phyloP scores from a whole-genome alignment of 2,329 filamentous ascomycete species.

The Fusarium torreyae region DNA sequence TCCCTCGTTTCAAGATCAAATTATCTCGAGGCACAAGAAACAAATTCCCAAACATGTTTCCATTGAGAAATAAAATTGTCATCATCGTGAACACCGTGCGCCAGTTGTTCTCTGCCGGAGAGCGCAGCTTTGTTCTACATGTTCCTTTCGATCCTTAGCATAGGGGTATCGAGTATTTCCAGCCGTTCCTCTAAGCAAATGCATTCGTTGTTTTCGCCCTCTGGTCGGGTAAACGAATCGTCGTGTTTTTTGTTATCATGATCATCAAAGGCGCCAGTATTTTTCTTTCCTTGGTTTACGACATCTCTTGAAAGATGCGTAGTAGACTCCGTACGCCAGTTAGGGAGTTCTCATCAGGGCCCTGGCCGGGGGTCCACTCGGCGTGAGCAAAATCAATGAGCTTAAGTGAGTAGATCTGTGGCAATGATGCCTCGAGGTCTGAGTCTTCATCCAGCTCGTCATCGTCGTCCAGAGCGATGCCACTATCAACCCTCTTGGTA shows the following conservation, averaged over 20 bases:
- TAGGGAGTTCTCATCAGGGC: conserved; percentile 88
- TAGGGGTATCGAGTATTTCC: conserved; percentile 48
- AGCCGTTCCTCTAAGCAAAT: conserved; percentile 46
- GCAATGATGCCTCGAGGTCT: conserved; percentile 61
- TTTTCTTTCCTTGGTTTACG: conserved; percentile 48
- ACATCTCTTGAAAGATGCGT: conserved; percentile 79
- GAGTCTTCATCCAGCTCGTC: conserved; percentile 66
- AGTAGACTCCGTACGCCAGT: conserved; percentile 80
- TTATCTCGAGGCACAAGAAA: neutral
- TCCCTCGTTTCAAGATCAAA: neutral
- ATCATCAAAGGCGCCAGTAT: conserved; percentile 39
- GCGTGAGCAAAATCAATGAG: conserved; percentile 99
- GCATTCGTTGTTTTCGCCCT: conserved; percentile 28
- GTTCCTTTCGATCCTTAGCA: conserved; percentile 43
- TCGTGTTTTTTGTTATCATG: conserved; percentile 33
- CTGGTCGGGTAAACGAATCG: conserved; percentile 15
- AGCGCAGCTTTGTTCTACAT: conserved; percentile 44
- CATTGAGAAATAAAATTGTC: conserved; percentile 26
- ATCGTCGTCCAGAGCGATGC: conserved; percentile 65
- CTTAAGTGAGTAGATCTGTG: conserved; percentile 83
- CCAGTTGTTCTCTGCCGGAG: conserved; percentile 42
- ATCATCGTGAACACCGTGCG: conserved; percentile 46
- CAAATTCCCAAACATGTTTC: conserved; percentile 3
- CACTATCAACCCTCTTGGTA: conserved; percentile 68
- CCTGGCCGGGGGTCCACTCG: conserved; percentile 82